Evolutionary conservation across 1,284 basidiomycete genomes (phyloP), one percentile per base, ranked within the genome.

Genomic region (Fomitopsis palustris): DNA sequence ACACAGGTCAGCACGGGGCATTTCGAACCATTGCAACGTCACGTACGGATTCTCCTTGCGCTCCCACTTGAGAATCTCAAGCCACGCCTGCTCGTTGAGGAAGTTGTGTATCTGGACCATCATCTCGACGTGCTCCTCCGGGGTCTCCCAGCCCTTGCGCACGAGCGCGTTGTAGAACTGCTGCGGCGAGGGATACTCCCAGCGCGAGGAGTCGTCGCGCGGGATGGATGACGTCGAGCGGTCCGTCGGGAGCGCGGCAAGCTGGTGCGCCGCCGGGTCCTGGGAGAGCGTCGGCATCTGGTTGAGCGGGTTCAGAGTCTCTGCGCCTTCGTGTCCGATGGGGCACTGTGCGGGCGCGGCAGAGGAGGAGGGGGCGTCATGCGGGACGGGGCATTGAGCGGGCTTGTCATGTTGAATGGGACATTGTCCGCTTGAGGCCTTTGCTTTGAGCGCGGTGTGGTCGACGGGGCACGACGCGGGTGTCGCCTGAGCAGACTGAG

Each of bases 101-200:
- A 96, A 98, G 72, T 99, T 99, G 75, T 99, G 97, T 39, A 99
- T 98, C 58, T 95, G 87, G 39, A 99, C 97, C 92, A 99, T 98
- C 51, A 88, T 94, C 72, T 96, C 95, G 42, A 99, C 86, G 72
- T 95, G 90, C 70, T 98, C 95, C 74, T 97, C 96, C 0, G 95
- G 95, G 3, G 97, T 97, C 75, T 97, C 95, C 93, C 93, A 96
- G 1, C 97, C 97, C 72, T 99, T 99, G 64, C 96, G 81, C 16
- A 94, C 93, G 7, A 99, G 83, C 0, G 97, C 97, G 72, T 98
- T 98, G 75, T 99, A 96, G 73, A 99, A 99, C 73, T 99, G 96
- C 76, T 99, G 96, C 2, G 96, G 95, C 5, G 93, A 96, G 1
- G 97, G 97, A 75, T 99, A 99, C 70, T 98, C 96, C 97, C 97